Evolutionary conservation across 305 asterid genomes (phyloP).

Genomic region (Stenogyne calaminthoides): DNA sequence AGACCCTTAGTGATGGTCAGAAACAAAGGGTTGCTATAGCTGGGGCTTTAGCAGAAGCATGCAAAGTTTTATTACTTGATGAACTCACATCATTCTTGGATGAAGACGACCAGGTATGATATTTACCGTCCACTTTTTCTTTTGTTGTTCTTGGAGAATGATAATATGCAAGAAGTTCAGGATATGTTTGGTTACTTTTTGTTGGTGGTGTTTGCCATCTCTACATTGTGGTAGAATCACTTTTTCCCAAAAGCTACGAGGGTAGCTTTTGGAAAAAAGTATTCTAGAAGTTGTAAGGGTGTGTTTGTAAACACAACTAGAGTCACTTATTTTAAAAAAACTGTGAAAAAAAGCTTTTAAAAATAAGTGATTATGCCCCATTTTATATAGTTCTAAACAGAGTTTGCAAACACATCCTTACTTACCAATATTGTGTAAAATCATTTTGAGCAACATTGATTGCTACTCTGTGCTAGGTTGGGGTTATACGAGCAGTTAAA

Average conservation of each 20-base stretch:
- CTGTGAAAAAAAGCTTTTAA: no score
- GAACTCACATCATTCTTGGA: constrained; percentile 97
- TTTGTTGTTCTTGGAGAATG: constrained; percentile 9
- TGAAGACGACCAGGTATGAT: constrained; percentile 83
- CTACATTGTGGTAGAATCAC: no score
- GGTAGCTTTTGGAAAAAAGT: no score
- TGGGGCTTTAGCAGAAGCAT: constrained; percentile 95
- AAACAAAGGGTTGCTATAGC: constrained; percentile 98
- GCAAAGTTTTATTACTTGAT: constrained; percentile 89
- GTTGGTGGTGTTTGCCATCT: no score
- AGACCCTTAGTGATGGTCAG: constrained; percentile 98
- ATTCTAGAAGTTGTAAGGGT: no score
- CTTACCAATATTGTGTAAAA: neutral
- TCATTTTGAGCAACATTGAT: neutral
- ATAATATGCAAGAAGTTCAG: neutral
- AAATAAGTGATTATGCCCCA: no score
- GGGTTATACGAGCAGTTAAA: constrained; percentile 80
- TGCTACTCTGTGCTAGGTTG: constrained; percentile 46
- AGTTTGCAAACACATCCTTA: no score
- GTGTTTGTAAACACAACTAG: no score
- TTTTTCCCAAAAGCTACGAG: no score
- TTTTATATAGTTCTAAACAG: no score
- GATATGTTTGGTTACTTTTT: neutral
- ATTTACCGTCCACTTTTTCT: neutral
- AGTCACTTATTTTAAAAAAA: no score